phyloP scores from a whole-genome alignment of 371 early-diverging fungal genomes.

The Mortierella sp. region DNA sequence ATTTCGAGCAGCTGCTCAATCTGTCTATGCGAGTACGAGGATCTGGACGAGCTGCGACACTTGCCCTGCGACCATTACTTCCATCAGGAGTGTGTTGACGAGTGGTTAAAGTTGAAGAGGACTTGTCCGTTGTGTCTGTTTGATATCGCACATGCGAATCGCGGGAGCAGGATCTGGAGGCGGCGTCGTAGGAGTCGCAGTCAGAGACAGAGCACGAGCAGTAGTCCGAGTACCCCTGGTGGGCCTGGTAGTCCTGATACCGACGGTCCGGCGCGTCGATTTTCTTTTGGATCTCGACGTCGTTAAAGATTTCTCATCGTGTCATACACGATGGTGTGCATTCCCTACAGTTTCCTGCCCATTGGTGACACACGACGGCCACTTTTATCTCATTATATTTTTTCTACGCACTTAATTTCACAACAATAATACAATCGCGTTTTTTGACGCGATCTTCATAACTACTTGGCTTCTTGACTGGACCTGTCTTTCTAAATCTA shows the following conservation, averaged over 20 bases:
- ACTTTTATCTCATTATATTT: too few relatives aligned
- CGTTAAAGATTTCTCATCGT: not conserved
- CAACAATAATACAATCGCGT: too few relatives aligned
- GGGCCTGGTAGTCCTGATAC: conserved; percentile 12
- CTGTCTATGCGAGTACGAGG: conserved; percentile 76
- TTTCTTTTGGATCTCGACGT: conserved; percentile 22
- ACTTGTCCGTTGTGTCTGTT: conserved; percentile 61
- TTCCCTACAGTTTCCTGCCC: too few relatives aligned
- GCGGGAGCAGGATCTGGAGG: conserved; percentile 24
- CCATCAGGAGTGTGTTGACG: conserved; percentile 89
- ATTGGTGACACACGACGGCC: too few relatives aligned
- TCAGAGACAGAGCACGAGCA: conserved; percentile 6
- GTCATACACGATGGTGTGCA: too few relatives aligned
- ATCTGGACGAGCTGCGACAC: conserved; percentile 70
- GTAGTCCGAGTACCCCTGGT: conserved; percentile 1
- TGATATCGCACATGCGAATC: conserved; percentile 33
- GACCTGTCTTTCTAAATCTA: too few relatives aligned
- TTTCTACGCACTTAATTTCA: too few relatives aligned
- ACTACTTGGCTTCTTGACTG: too few relatives aligned
- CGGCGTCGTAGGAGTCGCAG: conserved; percentile 21
- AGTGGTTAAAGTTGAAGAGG: conserved; percentile 72
- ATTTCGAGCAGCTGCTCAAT: conserved; percentile 64
- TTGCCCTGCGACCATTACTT: conserved; percentile 85
- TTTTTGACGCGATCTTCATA: not conserved
- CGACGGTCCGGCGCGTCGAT: not conserved